phyloP scores from a whole-genome alignment of 2,329 filamentous ascomycete genomes.

The Colletotrichum sidae region DNA sequence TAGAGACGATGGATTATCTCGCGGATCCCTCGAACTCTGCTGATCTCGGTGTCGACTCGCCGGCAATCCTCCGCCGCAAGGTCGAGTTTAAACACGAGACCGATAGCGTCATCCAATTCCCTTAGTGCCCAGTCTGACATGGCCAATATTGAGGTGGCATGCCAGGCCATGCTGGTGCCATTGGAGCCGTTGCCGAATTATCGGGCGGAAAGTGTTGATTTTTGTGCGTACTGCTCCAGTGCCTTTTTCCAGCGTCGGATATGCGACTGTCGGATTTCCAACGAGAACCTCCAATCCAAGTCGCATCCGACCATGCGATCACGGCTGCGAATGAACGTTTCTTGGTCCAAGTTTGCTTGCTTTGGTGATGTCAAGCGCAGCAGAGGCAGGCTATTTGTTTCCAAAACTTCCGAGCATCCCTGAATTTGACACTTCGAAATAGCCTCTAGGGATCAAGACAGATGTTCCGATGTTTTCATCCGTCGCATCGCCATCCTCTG shows the following conservation, averaged over 20 bases:
- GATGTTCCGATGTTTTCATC: too few relatives aligned
- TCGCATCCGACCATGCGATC: too few relatives aligned
- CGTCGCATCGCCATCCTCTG: too few relatives aligned
- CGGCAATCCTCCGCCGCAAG: background rate
- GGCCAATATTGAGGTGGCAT: background rate
- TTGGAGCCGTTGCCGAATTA: background rate
- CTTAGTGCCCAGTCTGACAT: background rate
- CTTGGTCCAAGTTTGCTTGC: too few relatives aligned
- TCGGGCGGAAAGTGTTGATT: conserved; percentile 12
- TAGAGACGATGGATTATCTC: conserved; percentile 32
- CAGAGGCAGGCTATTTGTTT: too few relatives aligned
- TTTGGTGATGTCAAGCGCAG: too few relatives aligned
- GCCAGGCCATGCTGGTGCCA: background rate
- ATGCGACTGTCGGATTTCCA: too few relatives aligned
- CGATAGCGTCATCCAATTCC: background rate
- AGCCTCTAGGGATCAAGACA: too few relatives aligned
- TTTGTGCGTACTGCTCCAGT: background rate
- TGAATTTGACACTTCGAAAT: too few relatives aligned
- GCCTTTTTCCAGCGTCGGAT: background rate
- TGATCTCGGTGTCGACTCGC: conserved; percentile 6
- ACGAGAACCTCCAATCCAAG: too few relatives aligned
- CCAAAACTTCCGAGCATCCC: too few relatives aligned
- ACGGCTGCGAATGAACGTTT: too few relatives aligned
- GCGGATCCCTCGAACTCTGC: conserved; percentile 28
- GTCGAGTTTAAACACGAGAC: background rate